A percentile compares a stretch with the other conserved stretches of the same genome.
phyloP scores from a whole-genome alignment of 148 eudicot genomes.

The Vaccinium vitisidaea region DNA sequence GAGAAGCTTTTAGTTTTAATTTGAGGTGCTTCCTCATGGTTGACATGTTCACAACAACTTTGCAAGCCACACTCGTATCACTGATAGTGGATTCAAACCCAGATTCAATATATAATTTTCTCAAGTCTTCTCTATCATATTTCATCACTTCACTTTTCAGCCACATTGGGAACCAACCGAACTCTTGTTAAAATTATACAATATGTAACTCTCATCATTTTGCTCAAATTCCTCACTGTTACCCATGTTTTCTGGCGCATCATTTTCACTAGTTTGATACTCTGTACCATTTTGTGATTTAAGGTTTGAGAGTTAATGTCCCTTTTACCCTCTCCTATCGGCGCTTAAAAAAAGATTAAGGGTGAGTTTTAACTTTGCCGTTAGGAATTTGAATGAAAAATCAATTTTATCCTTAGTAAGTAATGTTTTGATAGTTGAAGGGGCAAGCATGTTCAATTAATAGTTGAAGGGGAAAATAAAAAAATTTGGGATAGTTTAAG shows the following conservation, averaged over 20 bases:
- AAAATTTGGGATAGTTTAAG: too few relatives aligned
- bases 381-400: too few relatives aligned
- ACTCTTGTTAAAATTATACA: conserved; percentile 32
- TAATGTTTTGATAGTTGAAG: too few relatives aligned
- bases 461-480: too few relatives aligned
- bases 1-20: conserved; percentile 18
- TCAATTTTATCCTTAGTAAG: too few relatives aligned
- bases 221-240: conserved; percentile 25
- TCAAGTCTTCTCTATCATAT: conserved; percentile 24
- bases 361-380: too few relatives aligned
- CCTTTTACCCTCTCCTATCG: too few relatives aligned
- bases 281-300: conserved; percentile 31
- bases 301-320: too few relatives aligned
- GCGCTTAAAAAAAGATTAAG: too few relatives aligned
- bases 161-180: conserved; percentile 27
- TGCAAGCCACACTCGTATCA: not conserved
- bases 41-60: conserved; percentile 9
- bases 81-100: conserved; percentile 21
- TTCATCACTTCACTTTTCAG: conserved; percentile 18
- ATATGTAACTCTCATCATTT: conserved; percentile 10
- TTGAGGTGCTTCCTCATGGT: conserved; percentile 23
- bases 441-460: too few relatives aligned
- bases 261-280: conserved; percentile 35
- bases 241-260: conserved; percentile 23
- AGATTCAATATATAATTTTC: conserved; percentile 24